Base-by-base conservation (phyloP, 1,139 yeast species). In the Suhomyces anneliseae region DNA sequence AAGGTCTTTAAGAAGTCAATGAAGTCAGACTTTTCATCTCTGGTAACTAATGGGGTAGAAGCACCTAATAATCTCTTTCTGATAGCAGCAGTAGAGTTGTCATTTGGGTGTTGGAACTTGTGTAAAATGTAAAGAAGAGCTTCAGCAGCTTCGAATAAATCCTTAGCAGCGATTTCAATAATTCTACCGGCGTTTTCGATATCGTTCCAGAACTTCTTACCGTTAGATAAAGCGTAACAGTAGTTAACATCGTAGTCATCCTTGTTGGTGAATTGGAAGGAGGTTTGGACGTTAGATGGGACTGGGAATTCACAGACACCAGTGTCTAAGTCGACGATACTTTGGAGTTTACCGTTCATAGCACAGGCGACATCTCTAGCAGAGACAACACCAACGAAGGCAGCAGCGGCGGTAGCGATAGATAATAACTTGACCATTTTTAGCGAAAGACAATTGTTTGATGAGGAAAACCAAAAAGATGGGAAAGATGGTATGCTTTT, bases 1-100 rank as follows among this genome's bases (percentile, higher is more conserved):
- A 52, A 47, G 39, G 59, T 34, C 59, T 70, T 51, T 55, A 70
- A 62, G 42, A 56, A 45, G 41, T 54, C 66, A 40, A 66, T 57
- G 49, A 74, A 70, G 57, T 68, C 73, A 43, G 65, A 62, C 27
- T 54, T 57, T 32, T 53, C 71, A 46, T 66, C 72, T 62, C 72
- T 67, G 60, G 41, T 12, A 38, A 37, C 45, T 32, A 46, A 32
- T 39, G 42, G 38, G 34, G 41, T 53, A 51, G 47, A 55, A 51
- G n/a, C 9, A 3, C 50, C 50, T 48, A 62, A 50, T 45, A 68
- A 70, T 71, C 78, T 71, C 63, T 64, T 73, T 65, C 74, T 70
- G 60, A 72, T 60, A 40, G 74, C 73, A 54, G 69, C 68, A 51
- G 78, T 69, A 43, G 77, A 71, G 69, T 74, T 74, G 41, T 69